A percentile compares a stretch with the other conserved stretches of the same genome.
Conservation (phyloP, 345 rosid species). For the Combretum micranthum region DNA sequence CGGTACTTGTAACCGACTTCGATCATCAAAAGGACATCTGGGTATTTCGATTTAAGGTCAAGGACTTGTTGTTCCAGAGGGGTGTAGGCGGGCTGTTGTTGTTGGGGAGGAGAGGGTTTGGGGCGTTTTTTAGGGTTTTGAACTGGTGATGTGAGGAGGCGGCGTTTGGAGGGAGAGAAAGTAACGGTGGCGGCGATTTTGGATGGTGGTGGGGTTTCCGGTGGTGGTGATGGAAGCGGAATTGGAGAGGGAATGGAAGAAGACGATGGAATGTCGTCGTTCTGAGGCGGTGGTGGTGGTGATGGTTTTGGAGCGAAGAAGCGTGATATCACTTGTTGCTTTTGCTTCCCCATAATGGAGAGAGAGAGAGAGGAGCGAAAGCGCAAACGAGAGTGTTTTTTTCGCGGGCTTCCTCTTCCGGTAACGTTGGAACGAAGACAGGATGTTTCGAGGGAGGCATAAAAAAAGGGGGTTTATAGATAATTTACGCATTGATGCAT, state of each 20-base stretch:
- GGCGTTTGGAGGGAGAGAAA: conserved; percentile 69
- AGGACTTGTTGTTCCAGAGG: conserved; percentile 84
- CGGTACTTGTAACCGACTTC: conserved; percentile 92
- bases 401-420: conserved; percentile 18
- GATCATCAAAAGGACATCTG: conserved; percentile 79
- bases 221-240: conserved; percentile 1
- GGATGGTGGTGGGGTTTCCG: conserved; percentile 31
- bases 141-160: conserved; percentile 46
- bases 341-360: conserved; percentile 56
- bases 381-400: background rate
- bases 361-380: background rate
- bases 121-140: conserved; percentile 41
- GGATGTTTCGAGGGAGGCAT: no score
- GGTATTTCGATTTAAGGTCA: conserved; percentile 53
- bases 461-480: no score
- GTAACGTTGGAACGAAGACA: no score
- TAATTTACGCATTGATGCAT: no score
- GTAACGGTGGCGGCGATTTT: conserved; percentile 62
- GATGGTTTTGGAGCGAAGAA: conserved; percentile 80
- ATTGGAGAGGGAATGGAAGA: conserved; percentile 16
- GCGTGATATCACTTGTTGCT: conserved; percentile 79
- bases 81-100: conserved; percentile 35
- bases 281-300: conserved; percentile 7
- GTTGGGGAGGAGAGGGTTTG: conserved; percentile 24
- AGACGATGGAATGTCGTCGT: conserved; percentile 10